Evolutionary conservation across 2,329 filamentous ascomycete genomes (phyloP).

Genomic region (Epichloe gansuensis): DNA sequence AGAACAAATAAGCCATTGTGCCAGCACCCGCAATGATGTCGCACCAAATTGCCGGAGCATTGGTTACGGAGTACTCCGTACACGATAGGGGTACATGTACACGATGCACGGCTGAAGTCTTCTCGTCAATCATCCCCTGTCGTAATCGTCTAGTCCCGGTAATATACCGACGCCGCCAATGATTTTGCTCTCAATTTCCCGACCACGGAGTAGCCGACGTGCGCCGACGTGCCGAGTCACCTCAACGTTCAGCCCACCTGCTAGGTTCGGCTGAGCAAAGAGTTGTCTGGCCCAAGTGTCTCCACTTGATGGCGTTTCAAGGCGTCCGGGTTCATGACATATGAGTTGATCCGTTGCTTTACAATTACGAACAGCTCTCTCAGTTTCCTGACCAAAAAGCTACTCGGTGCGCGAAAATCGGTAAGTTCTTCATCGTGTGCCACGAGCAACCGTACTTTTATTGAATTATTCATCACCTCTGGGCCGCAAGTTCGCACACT

Average conservation of each 20-base stretch:
- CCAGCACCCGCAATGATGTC: not conserved
- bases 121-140: not conserved
- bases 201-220: not conserved
- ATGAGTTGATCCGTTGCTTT: not conserved
- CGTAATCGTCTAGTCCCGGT: not conserved
- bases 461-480: not conserved
- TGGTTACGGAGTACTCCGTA: not conserved
- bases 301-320: conserved; percentile 1
- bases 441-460: not conserved
- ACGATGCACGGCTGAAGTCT: not conserved
- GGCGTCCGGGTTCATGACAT: not conserved
- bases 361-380: not conserved
- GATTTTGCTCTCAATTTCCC: not conserved
- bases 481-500: not conserved
- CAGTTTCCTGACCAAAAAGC: not conserved
- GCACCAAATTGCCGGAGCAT: not conserved
- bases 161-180: not conserved
- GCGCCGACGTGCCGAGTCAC: not conserved
- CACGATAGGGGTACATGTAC: not conserved
- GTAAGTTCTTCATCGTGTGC: not conserved
- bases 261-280: not conserved
- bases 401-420: not conserved
- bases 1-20: not conserved
- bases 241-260: not conserved
- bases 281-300: conserved; percentile 1